Conservation (phyloP, 75 land plant species). For the Chamaecyparis obtusa region DNA sequence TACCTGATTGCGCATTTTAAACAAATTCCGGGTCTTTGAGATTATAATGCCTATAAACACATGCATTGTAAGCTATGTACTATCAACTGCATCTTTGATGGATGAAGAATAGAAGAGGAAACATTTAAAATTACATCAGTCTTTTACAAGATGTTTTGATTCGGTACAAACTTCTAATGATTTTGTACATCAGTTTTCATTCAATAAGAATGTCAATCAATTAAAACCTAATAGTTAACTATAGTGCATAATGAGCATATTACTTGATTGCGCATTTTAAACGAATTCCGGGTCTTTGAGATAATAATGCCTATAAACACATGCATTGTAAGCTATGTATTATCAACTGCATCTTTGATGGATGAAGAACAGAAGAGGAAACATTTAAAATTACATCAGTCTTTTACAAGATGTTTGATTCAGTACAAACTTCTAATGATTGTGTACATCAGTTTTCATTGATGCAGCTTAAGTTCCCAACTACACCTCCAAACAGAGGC, state of each 20-base stretch:
- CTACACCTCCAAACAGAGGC: not conserved
- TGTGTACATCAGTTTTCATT: slow-evolving; percentile 1
- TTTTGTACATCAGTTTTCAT: not conserved
- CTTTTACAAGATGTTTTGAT: slow-evolving; percentile 10
- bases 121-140: not conserved
- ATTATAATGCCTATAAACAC: not conserved
- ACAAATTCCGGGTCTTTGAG: not conserved
- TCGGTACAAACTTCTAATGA: not conserved
- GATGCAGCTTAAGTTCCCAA: not conserved
- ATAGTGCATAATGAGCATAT: not conserved
- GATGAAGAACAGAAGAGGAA: not conserved
- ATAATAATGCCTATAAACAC: not conserved
- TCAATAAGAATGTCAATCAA: too few relatives aligned
- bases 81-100: not conserved
- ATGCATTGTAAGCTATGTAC: not conserved
- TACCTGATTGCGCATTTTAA: not conserved
- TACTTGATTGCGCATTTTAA: not conserved
- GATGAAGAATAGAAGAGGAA: not conserved
- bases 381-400: not conserved
- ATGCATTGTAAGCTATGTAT: not conserved
- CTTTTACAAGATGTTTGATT: slow-evolving; percentile 8
- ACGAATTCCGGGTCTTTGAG: not conserved
- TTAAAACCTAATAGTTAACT: not conserved
- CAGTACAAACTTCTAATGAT: not conserved
- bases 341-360: not conserved